Evolutionary conservation across 2,329 filamentous ascomycete genomes (phyloP), one percentile per base, ranked within the genome.

Genomic region (Epicoccum nigrum): DNA sequence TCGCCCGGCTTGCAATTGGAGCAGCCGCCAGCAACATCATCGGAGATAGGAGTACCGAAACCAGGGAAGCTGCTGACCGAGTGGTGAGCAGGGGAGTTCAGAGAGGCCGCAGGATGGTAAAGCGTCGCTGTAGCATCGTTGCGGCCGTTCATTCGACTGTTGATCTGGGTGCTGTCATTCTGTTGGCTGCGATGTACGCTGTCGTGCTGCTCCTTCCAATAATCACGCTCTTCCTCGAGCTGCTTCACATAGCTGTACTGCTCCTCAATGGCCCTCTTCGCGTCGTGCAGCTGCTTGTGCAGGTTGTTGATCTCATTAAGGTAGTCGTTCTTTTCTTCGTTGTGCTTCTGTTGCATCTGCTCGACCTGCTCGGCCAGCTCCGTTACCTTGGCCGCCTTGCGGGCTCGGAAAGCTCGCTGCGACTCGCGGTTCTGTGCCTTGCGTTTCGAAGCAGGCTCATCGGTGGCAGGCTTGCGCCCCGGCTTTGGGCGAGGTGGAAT

Each of bases 361-460:
- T 83, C 77, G 5, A 71, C 57, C 45, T 70, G 62, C 20, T 52
- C 47, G 54, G 82, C 77, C 37, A 85, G 74, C 58, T 83, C 92
- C 31, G 88, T 87, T 6, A 97, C 90, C 31, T 90, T 88, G 19
- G 90, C 90, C 2, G 90, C 90, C 57, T 93, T 85, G 51, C 93
- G 83, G 75, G 96, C 92, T 27, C 93, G 84, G 74, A 97, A 97
- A 1, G 89, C 90, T 51, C 93, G 82, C 76, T 97, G 93, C 3
- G 93, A 93, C 38, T 90, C 89, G 54, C 94, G 84, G 73, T 97
- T 97, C 77, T 97, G 94, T 1, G 90, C 89, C 79, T 97, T 95
- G 60, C 94, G 86, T 77, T 96, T 96, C 34, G 92, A 96, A 1
- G 90, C 89, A 12, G 92, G 92, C 44, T 92, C 95, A 69, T 97